phyloP scores from a whole-genome alignment of 257 asterid genomes.

The Apocynum venetum region DNA sequence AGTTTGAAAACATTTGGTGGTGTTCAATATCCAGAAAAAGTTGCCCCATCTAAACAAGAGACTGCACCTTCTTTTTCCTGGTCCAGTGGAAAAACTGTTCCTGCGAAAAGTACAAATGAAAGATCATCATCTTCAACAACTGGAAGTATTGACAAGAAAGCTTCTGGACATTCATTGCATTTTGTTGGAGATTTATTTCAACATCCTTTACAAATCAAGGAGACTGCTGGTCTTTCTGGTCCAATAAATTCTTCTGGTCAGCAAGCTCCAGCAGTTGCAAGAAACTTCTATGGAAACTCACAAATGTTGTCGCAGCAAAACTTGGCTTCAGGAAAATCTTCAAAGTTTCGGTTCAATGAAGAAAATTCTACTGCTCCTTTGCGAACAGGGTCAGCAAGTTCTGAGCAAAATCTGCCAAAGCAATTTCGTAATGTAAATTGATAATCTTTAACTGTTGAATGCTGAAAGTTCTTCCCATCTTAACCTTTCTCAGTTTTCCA shows the following conservation, averaged over 20 bases:
- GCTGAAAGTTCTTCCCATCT: slow-evolving; percentile 5
- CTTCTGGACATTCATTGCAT: slow-evolving; percentile 26
- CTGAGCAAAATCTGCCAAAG: slow-evolving; percentile 46
- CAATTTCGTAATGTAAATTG: slow-evolving; percentile 67
- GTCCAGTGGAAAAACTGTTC: slow-evolving; percentile 30
- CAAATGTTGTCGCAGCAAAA: slow-evolving; percentile 36
- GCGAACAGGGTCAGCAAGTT: slow-evolving; percentile 26
- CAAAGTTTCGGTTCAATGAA: slow-evolving; percentile 33
- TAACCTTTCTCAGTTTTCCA: neutral
- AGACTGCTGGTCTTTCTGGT: slow-evolving; percentile 32
- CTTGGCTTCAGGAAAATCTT: slow-evolving; percentile 36
- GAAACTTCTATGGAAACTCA: slow-evolving; percentile 32
- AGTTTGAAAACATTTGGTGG: slow-evolving; percentile 22
- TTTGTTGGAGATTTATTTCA: slow-evolving; percentile 33
- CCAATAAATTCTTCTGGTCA: slow-evolving; percentile 39
- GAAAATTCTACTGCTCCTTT: slow-evolving; percentile 32
- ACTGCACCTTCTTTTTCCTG: slow-evolving; percentile 32
- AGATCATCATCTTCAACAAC: slow-evolving; percentile 24
- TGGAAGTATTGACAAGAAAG: slow-evolving; percentile 21
- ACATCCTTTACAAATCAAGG: slow-evolving; percentile 36
- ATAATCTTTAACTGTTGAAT: slow-evolving; percentile 19
- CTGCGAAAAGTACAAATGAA: slow-evolving; percentile 29
- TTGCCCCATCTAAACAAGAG: slow-evolving; percentile 28
- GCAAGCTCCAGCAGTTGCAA: slow-evolving; percentile 28
- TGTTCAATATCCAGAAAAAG: slow-evolving; percentile 33